Percentiles rank a stretch among this genome's conserved stretches.
Conservation (phyloP, 1,284 basidiomycete genomes). For the Farysia itapuensis region DNA sequence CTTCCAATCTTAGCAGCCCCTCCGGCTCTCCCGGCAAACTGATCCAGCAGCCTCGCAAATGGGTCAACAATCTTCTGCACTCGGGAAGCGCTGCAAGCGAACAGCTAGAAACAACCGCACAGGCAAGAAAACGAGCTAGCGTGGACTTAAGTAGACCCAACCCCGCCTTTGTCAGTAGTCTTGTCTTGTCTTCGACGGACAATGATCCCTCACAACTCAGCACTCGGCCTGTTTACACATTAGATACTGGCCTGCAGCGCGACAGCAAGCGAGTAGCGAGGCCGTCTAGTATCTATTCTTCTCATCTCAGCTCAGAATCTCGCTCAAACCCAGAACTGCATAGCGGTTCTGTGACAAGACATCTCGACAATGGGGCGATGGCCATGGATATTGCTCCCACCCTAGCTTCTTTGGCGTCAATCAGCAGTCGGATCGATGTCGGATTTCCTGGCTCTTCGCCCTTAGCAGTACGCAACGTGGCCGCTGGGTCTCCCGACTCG, state of each 20-base stretch:
- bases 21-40: conserved; percentile 10
- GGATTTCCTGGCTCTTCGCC: too few species aligned
- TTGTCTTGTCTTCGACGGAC: conserved; percentile 6
- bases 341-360: conserved; percentile 14
- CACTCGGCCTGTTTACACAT: conserved; percentile 14
- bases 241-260: conserved; percentile 26
- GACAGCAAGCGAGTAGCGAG: conserved; percentile 3
- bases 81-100: conserved; percentile 9
- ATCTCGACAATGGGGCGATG: conserved; percentile 24
- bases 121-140: conserved; percentile 14
- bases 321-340: conserved; percentile 29
- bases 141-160: conserved; percentile 9
- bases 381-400: conserved; percentile 14
- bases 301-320: conserved; percentile 30
- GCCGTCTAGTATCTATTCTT: conserved; percentile 20
- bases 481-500: conserved; percentile 35
- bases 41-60: conserved; percentile 24
- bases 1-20: conserved; percentile 2
- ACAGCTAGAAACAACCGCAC: conserved; percentile 23
- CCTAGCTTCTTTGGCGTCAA: conserved; percentile 9
- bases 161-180: conserved; percentile 21
- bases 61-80: conserved; percentile 28
- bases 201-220: background rate
- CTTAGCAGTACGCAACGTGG: conserved; percentile 39
- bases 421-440: too few species aligned